Conservation (phyloP, 2,329 filamentous ascomycete genomes). For the Fusarium clavum region DNA sequence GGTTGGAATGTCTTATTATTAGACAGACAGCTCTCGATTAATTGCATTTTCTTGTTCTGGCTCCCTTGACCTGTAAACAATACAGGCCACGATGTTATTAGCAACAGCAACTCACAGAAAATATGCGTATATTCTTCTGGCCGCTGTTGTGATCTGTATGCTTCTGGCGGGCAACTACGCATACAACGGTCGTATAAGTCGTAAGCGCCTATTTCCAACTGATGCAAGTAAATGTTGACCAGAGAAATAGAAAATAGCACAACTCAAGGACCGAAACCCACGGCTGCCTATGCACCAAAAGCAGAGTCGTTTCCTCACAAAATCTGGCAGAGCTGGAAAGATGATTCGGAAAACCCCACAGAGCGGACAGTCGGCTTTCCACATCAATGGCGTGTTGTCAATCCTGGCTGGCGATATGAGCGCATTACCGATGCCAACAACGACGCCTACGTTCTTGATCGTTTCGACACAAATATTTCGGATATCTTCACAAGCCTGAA, state of each 20-base stretch:
- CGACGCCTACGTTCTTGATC: conserved; percentile 65
- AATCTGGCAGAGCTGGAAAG: conserved; percentile 51
- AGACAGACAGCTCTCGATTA: not conserved
- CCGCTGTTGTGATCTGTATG: conserved; percentile 6
- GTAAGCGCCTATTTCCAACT: not conserved
- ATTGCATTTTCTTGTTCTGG: not conserved
- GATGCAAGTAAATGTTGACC: not conserved
- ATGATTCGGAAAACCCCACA: conserved; percentile 46
- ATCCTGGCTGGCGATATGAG: conserved; percentile 47
- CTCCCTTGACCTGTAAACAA: not conserved
- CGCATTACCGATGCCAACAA: conserved; percentile 46
- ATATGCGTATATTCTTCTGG: conserved; percentile 9
- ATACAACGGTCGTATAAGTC: conserved; percentile 13
- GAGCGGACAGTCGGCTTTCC: conserved; percentile 46
- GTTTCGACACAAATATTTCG: conserved; percentile 70
- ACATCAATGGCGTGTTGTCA: conserved; percentile 40
- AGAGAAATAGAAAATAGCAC: conserved; percentile 1
- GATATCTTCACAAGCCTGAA: conserved; percentile 62
- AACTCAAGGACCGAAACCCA: not conserved
- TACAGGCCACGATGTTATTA: conserved; percentile 1
- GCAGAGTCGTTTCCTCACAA: conserved; percentile 37
- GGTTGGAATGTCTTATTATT: conserved; percentile 5
- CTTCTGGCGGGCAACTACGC: conserved; percentile 19
- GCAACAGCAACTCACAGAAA: conserved; percentile 6
- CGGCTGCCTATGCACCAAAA: not conserved